phyloP scores from a whole-genome alignment of 2,329 filamentous ascomycete genomes.

The Dactylellina cionopaga region DNA sequence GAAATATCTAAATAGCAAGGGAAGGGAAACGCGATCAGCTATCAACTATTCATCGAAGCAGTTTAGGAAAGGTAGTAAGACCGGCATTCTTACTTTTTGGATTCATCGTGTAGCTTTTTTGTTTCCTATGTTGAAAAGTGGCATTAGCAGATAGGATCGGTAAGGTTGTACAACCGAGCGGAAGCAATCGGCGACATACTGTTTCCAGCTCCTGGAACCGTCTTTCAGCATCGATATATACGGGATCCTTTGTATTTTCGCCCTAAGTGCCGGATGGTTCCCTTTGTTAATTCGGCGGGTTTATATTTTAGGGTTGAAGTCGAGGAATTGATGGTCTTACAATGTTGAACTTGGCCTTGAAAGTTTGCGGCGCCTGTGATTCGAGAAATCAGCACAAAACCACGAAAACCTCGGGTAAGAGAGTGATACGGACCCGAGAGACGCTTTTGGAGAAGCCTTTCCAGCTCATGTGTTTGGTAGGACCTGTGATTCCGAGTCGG shows the following conservation, averaged over 20 bases:
- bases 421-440: constrained; percentile 72
- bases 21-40: constrained; percentile 50
- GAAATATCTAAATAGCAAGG: constrained; percentile 72
- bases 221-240: constrained; percentile 93
- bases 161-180: constrained; percentile 4
- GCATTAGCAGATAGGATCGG: constrained; percentile 39
- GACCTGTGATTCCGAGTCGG: constrained; percentile 5
- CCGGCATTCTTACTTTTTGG: constrained; percentile 72
- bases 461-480: constrained; percentile 78
- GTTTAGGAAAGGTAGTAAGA: background rate
- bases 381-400: constrained; percentile 58
- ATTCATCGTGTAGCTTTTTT: constrained; percentile 96
- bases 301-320: background rate
- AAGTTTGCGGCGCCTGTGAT: constrained; percentile 80
- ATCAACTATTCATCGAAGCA: background rate
- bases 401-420: constrained; percentile 6
- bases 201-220: constrained; percentile 92
- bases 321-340: constrained; percentile 58
- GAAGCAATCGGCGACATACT: constrained; percentile 52
- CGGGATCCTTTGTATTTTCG: constrained; percentile 91
- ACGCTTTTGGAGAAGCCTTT: constrained; percentile 94
- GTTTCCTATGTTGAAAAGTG: constrained; percentile 70
- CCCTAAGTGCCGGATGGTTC: constrained; percentile 64
- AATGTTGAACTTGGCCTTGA: constrained; percentile 93
- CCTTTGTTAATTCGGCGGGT: background rate